Evolutionary conservation across 371 early-diverging fungal genomes (phyloP).

Genomic region (Rhizoclosmatium hyalinum): DNA sequence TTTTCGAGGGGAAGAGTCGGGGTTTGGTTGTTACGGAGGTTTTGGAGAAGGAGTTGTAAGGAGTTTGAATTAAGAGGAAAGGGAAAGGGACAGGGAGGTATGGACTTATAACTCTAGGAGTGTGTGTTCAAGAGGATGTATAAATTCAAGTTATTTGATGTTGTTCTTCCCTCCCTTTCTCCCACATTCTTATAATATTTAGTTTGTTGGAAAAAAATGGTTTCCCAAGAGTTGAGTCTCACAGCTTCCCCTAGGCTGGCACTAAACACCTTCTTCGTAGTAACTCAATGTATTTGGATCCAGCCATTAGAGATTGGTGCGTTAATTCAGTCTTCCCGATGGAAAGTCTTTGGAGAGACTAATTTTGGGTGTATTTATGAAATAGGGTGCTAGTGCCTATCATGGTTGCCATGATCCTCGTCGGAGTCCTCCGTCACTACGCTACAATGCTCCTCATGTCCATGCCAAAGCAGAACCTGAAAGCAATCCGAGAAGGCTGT

Average conservation of each 20-base stretch:
- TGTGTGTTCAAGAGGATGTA: too few relatives aligned
- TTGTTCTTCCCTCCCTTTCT: background rate
- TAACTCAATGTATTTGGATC: constrained; percentile 48
- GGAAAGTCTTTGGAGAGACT: background rate
- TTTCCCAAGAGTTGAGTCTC: constrained; percentile 1
- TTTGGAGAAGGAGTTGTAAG: background rate
- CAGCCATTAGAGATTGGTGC: constrained; percentile 52
- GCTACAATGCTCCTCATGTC: constrained; percentile 85
- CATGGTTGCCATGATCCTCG: constrained; percentile 95
- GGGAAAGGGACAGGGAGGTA: too few relatives aligned
- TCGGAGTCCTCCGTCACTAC: constrained; percentile 91
- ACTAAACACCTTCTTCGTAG: constrained; percentile 1
- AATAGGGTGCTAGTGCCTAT: constrained; percentile 97
- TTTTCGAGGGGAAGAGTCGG: background rate
- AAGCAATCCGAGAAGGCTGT: constrained; percentile 42
- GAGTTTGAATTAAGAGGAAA: too few relatives aligned
- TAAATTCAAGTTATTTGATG: too few relatives aligned
- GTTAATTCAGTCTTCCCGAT: background rate
- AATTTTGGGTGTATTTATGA: background rate
- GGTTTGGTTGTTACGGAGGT: background rate
- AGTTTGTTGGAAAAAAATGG: constrained; percentile 1
- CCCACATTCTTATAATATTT: background rate
- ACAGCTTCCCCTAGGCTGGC: background rate
- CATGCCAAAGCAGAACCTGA: constrained; percentile 73
- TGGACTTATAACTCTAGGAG: too few relatives aligned